Conservation (phyloP, 495 filamentous ascomycete genomes). For the Aspergillus heteromorphus region DNA sequence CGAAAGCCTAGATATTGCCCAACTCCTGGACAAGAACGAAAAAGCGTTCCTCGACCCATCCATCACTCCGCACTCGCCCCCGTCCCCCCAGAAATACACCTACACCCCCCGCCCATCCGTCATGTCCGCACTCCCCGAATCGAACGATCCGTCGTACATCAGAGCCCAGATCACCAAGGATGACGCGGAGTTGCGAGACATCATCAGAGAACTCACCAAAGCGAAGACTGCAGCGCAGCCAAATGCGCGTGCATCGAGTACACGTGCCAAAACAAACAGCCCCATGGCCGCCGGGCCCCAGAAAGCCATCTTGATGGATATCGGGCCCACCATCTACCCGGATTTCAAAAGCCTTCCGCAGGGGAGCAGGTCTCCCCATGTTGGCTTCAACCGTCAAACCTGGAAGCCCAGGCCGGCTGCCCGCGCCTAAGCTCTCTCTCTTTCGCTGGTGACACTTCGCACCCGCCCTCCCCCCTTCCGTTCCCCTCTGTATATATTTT, state of each 20-base stretch:
- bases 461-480: not conserved
- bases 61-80: slow-evolving; percentile 50
- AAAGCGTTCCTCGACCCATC: slow-evolving; percentile 59
- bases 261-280: slow-evolving; percentile 18
- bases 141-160: slow-evolving; percentile 59
- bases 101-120: slow-evolving; percentile 73
- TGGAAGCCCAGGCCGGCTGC: slow-evolving; percentile 36
- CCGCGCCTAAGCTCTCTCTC: slow-evolving; percentile 21
- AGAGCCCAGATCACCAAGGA: slow-evolving; percentile 77
- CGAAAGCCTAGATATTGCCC: slow-evolving; percentile 73
- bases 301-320: slow-evolving; percentile 44
- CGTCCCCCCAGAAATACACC: slow-evolving; percentile 47
- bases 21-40: slow-evolving; percentile 65
- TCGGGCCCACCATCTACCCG: slow-evolving; percentile 33
- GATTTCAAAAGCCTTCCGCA: slow-evolving; percentile 27
- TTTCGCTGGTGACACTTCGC: not conserved
- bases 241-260: slow-evolving; percentile 13
- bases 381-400: slow-evolving; percentile 24
- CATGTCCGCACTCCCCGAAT: slow-evolving; percentile 60
- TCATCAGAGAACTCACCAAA: slow-evolving; percentile 53
- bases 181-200: slow-evolving; percentile 66
- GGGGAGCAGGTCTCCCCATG: slow-evolving; percentile 25
- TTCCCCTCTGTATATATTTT: slow-evolving; percentile 11
- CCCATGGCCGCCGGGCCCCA: slow-evolving; percentile 34
- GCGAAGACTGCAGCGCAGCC: slow-evolving; percentile 13